Conservation (phyloP, 1,139 yeast genomes). For the Suzukiozyma palmioleophila region DNA sequence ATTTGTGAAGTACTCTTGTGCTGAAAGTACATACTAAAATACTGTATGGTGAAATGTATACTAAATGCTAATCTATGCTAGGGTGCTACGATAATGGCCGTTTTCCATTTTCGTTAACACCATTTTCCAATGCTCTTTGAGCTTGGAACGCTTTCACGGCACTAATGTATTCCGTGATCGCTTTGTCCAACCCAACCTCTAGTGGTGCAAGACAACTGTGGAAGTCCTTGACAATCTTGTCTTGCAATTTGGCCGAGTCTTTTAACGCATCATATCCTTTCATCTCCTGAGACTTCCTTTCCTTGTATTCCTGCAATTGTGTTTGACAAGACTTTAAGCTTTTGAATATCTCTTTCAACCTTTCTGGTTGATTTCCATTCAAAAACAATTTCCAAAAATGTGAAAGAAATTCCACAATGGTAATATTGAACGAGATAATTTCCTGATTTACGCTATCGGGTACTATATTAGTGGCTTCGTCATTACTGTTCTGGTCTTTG, state of each 20-base stretch:
- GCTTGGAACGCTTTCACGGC: constrained; percentile 21
- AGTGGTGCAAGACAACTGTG: constrained; percentile 27
- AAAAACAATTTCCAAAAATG: constrained; percentile 43
- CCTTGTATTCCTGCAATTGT: constrained; percentile 20
- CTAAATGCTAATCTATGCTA: neutral
- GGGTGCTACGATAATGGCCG: constrained; percentile 14
- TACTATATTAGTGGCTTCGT: constrained; percentile 18
- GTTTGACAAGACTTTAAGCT: constrained; percentile 32
- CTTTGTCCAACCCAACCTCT: constrained; percentile 26
- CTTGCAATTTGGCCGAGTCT: constrained; percentile 29
- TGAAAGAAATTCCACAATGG: constrained; percentile 39
- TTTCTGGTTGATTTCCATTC: constrained; percentile 35
- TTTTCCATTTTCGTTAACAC: constrained; percentile 26
- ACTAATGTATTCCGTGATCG: constrained; percentile 26
- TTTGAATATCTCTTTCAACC: constrained; percentile 33
- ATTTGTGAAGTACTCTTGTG: too few species aligned
- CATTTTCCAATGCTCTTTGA: constrained; percentile 5
- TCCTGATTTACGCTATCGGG: constrained; percentile 28
- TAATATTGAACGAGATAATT: constrained; percentile 35
- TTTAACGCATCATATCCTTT: constrained; percentile 10
- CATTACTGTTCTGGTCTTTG: constrained; percentile 7
- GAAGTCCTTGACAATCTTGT: constrained; percentile 31
- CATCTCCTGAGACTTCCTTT: constrained; percentile 10
- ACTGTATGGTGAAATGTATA: neutral
- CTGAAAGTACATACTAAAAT: neutral